These are phyloP conservation scores for Pleurotus platypus DNA, from an alignment of 768 basidiomycete genomes.

Conservation along the genomic window DNA sequence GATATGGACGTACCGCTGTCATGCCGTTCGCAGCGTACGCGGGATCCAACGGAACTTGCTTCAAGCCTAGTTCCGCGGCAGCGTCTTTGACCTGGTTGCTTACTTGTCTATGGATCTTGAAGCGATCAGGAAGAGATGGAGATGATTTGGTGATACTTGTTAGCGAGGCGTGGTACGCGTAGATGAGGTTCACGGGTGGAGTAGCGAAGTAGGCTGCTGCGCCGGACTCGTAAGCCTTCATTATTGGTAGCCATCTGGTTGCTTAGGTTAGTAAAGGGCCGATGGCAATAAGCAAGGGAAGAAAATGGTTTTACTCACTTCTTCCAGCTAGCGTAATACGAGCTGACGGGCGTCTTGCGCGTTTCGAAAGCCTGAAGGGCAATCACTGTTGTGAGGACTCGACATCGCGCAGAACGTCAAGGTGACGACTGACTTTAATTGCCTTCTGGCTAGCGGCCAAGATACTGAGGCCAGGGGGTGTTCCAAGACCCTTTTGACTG, in stretches of 20 bases:
- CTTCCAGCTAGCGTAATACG: slow-evolving; percentile 91
- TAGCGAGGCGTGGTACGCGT: slow-evolving; percentile 85
- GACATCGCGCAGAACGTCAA: slow-evolving; percentile 6
- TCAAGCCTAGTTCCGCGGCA: slow-evolving; percentile 65
- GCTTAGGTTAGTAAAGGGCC: not conserved
- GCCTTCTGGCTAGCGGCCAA: slow-evolving; percentile 79
- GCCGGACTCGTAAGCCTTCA: slow-evolving; percentile 88
- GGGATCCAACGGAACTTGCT: slow-evolving; percentile 60
- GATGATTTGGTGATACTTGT: slow-evolving; percentile 58
- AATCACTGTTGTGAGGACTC: not conserved
- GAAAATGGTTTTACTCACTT: slow-evolving; percentile 41
- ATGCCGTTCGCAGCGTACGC: slow-evolving; percentile 86
- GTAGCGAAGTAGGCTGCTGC: slow-evolving; percentile 90
- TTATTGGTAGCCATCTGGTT: slow-evolving; percentile 83
- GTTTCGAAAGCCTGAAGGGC: slow-evolving; percentile 47
- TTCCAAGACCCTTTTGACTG: slow-evolving; percentile 89
- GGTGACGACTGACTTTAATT: slow-evolving; percentile 44
- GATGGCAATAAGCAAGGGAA: not conserved
- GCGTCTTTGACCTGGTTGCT: slow-evolving; percentile 67
- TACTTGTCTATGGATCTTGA: slow-evolving; percentile 69
- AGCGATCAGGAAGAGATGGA: slow-evolving; percentile 73
- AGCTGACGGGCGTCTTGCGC: slow-evolving; percentile 59
- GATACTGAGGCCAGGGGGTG: slow-evolving; percentile 91
- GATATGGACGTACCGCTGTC: slow-evolving; percentile 63
- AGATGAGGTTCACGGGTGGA: slow-evolving; percentile 91